Conservation (phyloP, 1,284 basidiomycete species). For the Thelephora terrestris region DNA sequence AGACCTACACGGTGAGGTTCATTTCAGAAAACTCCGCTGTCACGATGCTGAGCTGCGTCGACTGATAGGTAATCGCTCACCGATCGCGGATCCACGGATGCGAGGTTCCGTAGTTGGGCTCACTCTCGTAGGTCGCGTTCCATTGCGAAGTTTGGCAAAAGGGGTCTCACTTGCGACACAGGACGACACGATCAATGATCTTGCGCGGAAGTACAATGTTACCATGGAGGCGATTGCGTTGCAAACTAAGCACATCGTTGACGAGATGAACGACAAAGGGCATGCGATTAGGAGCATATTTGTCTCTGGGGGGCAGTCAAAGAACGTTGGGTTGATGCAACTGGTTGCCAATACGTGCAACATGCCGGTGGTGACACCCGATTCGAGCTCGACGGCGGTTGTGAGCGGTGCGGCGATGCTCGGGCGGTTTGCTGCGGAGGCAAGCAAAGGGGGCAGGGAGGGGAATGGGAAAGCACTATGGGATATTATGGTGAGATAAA, state of each 20-base stretch:
- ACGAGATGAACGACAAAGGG: conserved; percentile 81
- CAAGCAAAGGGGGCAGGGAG: conserved; percentile 26
- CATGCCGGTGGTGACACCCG: conserved; percentile 80
- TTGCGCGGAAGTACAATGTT: conserved; percentile 86
- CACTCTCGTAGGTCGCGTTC: conserved; percentile 43
- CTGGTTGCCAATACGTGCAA: conserved; percentile 82
- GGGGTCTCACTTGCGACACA: conserved; percentile 14
- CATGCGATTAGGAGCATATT: conserved; percentile 84
- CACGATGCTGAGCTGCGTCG: not conserved
- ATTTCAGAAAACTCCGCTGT: conserved; percentile 7
- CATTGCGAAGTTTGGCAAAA: not conserved
- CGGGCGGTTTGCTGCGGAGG: conserved; percentile 77
- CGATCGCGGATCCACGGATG: conserved; percentile 91
- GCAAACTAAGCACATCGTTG: conserved; percentile 92
- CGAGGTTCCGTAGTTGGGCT: conserved; percentile 86
- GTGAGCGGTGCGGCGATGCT: conserved; percentile 93
- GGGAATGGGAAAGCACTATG: conserved; percentile 68
- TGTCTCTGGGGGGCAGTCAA: conserved; percentile 89
- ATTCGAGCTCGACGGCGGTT: conserved; percentile 72
- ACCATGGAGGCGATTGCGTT: conserved; percentile 92
- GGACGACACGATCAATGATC: conserved; percentile 72
- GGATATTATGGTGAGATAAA: conserved; percentile 75
- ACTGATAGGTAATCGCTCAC: conserved; percentile 80
- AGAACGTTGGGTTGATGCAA: conserved; percentile 76
- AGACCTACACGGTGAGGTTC: conserved; percentile 65